Base-by-base conservation (phyloP, 495 filamentous ascomycete species). In the Penicillium alfredii region DNA sequence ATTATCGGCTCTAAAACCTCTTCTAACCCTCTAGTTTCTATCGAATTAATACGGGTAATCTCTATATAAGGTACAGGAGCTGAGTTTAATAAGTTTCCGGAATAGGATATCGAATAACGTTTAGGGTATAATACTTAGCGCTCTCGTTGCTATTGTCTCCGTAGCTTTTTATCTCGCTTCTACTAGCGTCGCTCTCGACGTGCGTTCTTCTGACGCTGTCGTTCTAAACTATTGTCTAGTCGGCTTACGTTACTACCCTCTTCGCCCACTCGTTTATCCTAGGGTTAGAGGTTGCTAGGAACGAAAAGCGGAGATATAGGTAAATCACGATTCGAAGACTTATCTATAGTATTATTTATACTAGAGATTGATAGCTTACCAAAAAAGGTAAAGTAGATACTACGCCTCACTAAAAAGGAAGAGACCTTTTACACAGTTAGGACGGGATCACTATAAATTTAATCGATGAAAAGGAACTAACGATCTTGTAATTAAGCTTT, bases 401-500 rank as follows among this genome's bases (percentile, higher is more conserved):
- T 40, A 4, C 38, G 32, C 30, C 38, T 40, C 10, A 40, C 38
- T 5, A 40, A 28, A 27, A 18, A 25, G 10, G 38, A 40, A 25
- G 29, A 33, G 7, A 17, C 38, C 22, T 40, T 40, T 21, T 22
- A 23, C 16, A 26, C 30, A 4, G 18, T 23, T 33, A 33, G 10
- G 8, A 40, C 7, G 14, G 21, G 27, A 29, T 40, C 11, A 33
- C n/a, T 18, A 49, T 40, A 30, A 7, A 47, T 22, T 30, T 39
- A 11, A 25, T 47, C 34, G 9, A 47, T 38, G 12, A 47, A 47
- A 35, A 47, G 38, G 11, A 42, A 38, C 29, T 8, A 19, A 22
- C 35, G 15, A 35, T 47, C 38, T 21, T 33, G 33, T 17, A 41
- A 20, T 29, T 47, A 30, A 4, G 14, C 33, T 33, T 32, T 1